Percentiles rank a stretch among this genome's conserved stretches.
phyloP scores from a whole-genome alignment of 306 rosid species.

The Alnus rubra region DNA sequence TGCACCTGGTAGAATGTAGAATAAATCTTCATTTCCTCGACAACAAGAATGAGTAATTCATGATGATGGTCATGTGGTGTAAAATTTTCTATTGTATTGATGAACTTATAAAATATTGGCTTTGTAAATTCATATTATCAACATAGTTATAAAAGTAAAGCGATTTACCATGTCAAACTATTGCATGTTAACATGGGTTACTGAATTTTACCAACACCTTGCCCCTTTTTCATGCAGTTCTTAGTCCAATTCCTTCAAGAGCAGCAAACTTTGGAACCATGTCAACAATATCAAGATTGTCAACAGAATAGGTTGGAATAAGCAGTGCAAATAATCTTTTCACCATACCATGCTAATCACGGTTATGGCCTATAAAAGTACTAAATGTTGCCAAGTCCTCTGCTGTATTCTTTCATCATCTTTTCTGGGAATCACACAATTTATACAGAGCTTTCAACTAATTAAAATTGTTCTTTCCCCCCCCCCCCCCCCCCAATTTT shows the following conservation, averaged over 20 bases:
- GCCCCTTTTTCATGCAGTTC: background rate
- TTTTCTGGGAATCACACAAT: background rate
- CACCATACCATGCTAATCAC: background rate
- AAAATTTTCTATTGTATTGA: background rate
- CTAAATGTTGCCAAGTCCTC: background rate
- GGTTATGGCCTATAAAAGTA: background rate
- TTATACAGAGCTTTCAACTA: background rate
- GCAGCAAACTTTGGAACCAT: too few relatives aligned
- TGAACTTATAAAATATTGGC: background rate
- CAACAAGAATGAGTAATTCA: background rate
- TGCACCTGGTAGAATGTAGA: constrained; percentile 55
- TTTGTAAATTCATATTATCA: background rate
- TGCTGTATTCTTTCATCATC: background rate
- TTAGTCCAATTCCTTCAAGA: background rate
- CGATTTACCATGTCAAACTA: background rate
- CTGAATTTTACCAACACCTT: background rate
- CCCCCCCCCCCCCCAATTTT: background rate
- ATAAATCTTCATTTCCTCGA: background rate
- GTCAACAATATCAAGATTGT: background rate
- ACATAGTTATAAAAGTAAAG: background rate
- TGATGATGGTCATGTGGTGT: background rate
- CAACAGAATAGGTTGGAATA: background rate
- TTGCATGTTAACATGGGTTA: background rate
- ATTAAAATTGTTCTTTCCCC: background rate
- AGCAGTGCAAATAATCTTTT: background rate